Evolutionary conservation across 164 flowering plant species (phyloP), one percentile per base, ranked within the genome.

Genomic region (Aristolochia fimbriata): DNA sequence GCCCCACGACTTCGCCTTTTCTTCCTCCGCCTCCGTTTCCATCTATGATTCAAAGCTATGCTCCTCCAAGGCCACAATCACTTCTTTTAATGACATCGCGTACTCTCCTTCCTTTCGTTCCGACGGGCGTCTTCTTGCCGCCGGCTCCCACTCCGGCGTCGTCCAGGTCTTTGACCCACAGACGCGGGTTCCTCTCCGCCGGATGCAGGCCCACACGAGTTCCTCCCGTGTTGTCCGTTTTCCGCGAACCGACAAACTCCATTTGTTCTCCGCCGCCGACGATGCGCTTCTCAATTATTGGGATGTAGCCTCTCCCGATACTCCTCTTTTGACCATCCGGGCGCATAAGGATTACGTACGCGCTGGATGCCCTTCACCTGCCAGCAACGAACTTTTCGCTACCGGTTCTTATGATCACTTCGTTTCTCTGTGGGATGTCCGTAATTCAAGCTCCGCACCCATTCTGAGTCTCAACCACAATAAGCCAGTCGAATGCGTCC

Each of bases 281-380:
- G 99, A 93, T 58, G 73, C 77, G 1, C 55, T 88, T 6, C 88
- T 93, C 47, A 88, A 81, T 77, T 93, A 78, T 59, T 93, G 96
- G 99, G 99, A 93, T 66, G 85, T 93, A 4, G 82, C 81, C 6
- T 62, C 80, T 4, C 61, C 63, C 1, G 94, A 77, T 62, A 76
- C 63, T 3, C 61, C 66, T 25, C 11, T 88, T 13, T 22, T 49
- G 20, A 73, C 77, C 20, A 71, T 85, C 15, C 22, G 51, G 16
- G 92, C 95, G 19, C 99, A 93, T 50, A 86, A 76, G 74, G 99
- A 93, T 65, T 90, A 93, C 62, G 85, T 93, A 7, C 62, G 97
- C 17, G 70, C 83, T 51, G 99, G 99, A 0, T 80, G 76, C 54
- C 75, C 79, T n/a, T 87, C 94, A 4, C 96, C 95, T 0, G 81